These are phyloP conservation scores for Hyaloscypha variabilis DNA, from an alignment of 495 filamentous ascomycete species.

Conservation along the genomic window DNA sequence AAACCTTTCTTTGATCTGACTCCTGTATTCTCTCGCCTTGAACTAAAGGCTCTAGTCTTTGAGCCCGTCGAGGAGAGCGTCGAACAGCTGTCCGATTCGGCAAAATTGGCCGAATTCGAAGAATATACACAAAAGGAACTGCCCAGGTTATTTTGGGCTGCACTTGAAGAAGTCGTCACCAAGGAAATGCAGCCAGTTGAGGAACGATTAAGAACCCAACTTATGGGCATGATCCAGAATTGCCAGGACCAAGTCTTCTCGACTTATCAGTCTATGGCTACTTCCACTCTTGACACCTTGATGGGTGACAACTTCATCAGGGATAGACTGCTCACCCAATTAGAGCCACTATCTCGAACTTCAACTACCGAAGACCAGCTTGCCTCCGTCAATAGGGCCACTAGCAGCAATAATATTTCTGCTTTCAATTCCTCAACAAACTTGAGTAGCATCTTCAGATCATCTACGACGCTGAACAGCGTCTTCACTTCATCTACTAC, in stretches of 20 bases:
- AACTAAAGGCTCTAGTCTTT: conserved; percentile 9
- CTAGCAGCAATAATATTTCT: not conserved
- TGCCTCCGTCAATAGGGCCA: not conserved
- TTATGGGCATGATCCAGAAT: conserved; percentile 1
- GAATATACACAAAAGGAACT: conserved; percentile 15
- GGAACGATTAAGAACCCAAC: conserved; percentile 14
- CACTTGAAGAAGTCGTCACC: conserved; percentile 12
- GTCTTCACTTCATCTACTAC: not conserved
- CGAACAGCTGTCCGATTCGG: not conserved
- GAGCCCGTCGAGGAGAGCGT: conserved; percentile 17
- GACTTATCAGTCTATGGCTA: not conserved
- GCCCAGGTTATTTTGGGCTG: conserved; percentile 12
- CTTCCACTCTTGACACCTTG: not conserved
- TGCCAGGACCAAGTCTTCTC: not conserved
- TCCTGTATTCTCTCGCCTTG: not conserved
- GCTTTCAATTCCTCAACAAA: not conserved
- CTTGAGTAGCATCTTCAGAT: not conserved
- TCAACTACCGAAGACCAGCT: not conserved
- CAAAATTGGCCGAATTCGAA: conserved; percentile 14
- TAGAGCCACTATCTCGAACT: not conserved
- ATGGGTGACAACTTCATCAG: not conserved
- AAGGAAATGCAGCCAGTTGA: conserved; percentile 14
- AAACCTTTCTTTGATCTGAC: conserved; percentile 1
- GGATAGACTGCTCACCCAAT: not conserved
- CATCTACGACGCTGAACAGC: not conserved